phyloP scores from a whole-genome alignment of 129 eudicot species.

The Pittosporum tobira region DNA sequence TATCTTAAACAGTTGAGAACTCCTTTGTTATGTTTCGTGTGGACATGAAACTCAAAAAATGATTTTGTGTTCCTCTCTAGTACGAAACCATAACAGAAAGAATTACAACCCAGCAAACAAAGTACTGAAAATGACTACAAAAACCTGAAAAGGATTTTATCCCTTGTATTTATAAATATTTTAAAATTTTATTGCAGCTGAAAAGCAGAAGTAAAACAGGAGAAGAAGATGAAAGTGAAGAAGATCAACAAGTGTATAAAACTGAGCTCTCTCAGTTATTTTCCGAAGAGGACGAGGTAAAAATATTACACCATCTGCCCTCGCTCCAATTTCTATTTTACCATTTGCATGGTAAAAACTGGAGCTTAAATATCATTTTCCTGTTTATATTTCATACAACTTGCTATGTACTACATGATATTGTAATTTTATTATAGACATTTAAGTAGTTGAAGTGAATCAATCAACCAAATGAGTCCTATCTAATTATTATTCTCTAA shows the following conservation, averaged over 20 bases:
- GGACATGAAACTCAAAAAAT: neutral
- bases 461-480: too few relatives aligned
- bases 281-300: slow-evolving; percentile 87
- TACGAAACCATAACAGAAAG: slow-evolving; percentile 15
- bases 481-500: too few relatives aligned
- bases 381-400: too few relatives aligned
- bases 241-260: slow-evolving; percentile 31
- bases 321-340: too few relatives aligned
- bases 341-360: too few relatives aligned
- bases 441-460: too few relatives aligned
- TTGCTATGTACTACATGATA: too few relatives aligned
- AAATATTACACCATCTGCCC: too few relatives aligned
- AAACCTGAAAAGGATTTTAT: slow-evolving; percentile 1
- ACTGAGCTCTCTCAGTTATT: slow-evolving; percentile 67
- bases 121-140: neutral
- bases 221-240: slow-evolving; percentile 26
- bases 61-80: slow-evolving; percentile 4
- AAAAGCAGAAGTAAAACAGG: slow-evolving; percentile 10
- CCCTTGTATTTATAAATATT: neutral
- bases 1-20: neutral
- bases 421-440: too few relatives aligned
- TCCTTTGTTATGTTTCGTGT: neutral
- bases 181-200: slow-evolving; percentile 15
- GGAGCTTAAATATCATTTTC: too few relatives aligned
- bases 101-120: neutral